Evolutionary conservation across 2,329 filamentous ascomycete genomes (phyloP), one percentile per base, ranked within the genome.

Genomic region (Alternaria viburni): DNA sequence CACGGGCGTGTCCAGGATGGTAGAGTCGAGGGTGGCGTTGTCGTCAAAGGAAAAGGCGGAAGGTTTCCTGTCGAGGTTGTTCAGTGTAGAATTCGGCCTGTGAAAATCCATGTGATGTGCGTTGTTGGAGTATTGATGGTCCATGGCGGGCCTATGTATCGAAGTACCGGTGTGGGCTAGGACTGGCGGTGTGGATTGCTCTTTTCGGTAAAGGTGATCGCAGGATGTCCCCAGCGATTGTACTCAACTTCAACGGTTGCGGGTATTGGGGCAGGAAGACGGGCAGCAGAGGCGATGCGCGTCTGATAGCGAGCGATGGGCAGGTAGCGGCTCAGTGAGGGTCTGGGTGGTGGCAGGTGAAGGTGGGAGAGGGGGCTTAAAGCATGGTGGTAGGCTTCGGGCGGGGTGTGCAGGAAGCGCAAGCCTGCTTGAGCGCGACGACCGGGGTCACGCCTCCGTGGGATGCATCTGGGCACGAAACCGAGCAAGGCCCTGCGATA

Each of bases 21-120:
- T 69, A 49, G 83, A 79, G 74, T 87, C 85, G 55, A 87, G 77
- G 54, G 85, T 83, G 70, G 85, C 82, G 54, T 82, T 83, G 81
- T 86, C 85, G 74, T 87, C 84, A 73, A 86, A 85, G 71, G 77
- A 75, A 69, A 78, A 78, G 65, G 71, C 64, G 44, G 71, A 74
- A 32, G 78, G 74, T 70, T 81, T 81, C 50, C 76, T 74, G 77
- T 81, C 79, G 62, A 77, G 70, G 43, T 69, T 67, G 67, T 69
- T 73, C 62, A 77, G 65, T 59, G 77, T 75, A 56, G 78, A 79
- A 57, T 76, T 75, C 28, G 78, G 79, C 19, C 76, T 68, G 72
- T 79, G 75, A 59, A 77, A 81, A 64, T 80, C 76, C 76, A 79
- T 79, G 71, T 75, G 74, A 28, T 69, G 59, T 61, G 65, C 57